Conservation (phyloP, 2,329 filamentous ascomycete species). For the Pestalotiopsis sp. region DNA sequence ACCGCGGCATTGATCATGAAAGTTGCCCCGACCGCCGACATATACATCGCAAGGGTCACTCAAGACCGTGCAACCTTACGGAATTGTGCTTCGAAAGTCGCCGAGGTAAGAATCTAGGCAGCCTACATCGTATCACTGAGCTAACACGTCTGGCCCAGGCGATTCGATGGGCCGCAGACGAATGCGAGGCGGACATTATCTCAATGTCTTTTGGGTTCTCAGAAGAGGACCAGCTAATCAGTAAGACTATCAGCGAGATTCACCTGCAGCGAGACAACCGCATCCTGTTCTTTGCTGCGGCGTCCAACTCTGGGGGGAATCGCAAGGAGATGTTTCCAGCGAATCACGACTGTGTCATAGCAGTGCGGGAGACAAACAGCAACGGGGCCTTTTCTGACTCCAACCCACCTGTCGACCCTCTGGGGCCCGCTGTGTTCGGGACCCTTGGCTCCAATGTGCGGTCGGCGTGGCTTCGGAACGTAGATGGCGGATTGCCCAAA, state of each 20-base stretch:
- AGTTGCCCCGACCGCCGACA: neutral
- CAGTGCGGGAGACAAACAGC: neutral
- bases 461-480: neutral
- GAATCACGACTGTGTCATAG: neutral
- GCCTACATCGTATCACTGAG: neutral
- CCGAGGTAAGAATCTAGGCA: neutral
- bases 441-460: neutral
- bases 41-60: neutral
- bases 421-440: neutral
- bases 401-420: neutral
- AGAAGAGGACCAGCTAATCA: neutral
- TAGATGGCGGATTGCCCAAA: neutral
- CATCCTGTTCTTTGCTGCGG: neutral
- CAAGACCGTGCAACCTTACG: neutral
- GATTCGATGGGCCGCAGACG: neutral
- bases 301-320: neutral
- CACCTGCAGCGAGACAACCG: neutral
- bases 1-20: neutral
- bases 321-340: neutral
- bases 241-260: neutral
- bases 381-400: neutral
- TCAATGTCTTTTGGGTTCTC: neutral
- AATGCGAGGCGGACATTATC: neutral
- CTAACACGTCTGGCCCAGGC: neutral
- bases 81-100: neutral